Percentiles rank a stretch among this genome's conserved stretches.
Evolutionary conservation across 345 rosid genomes (phyloP).

Genomic region (Excoecaria cochinchinensis): DNA sequence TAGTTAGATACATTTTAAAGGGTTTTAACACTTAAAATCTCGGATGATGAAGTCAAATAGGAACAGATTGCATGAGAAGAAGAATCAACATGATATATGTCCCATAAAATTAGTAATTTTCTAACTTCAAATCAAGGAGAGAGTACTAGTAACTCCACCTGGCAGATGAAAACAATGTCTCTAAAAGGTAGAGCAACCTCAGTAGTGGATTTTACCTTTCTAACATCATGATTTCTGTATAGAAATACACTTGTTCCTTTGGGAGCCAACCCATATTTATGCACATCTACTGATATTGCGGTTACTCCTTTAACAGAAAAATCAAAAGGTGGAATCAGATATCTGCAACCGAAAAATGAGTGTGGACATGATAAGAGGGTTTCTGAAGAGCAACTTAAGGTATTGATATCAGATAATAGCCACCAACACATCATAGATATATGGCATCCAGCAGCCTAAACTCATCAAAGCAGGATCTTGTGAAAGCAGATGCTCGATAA

Average conservation of each 20-base stretch:
- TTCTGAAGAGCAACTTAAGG: slow-evolving; percentile 5
- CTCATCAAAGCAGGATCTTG: not conserved
- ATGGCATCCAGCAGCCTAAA: not conserved
- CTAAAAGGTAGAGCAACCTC: not conserved
- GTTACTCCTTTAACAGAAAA: slow-evolving; percentile 86
- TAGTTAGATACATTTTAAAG: not conserved
- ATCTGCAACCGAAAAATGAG: slow-evolving; percentile 42
- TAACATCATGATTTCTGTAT: slow-evolving; percentile 90
- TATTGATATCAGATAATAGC: not conserved
- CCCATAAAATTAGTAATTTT: not conserved
- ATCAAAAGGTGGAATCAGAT: slow-evolving; percentile 82
- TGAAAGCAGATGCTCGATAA: too few species aligned
- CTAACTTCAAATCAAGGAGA: slow-evolving; percentile 5
- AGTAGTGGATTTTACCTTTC: slow-evolving; percentile 56
- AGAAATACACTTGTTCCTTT: slow-evolving; percentile 92
- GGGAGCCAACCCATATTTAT: slow-evolving; percentile 94
- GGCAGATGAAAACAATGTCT: not conserved
- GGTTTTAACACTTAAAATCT: not conserved
- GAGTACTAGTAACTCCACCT: not conserved
- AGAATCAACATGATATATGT: not conserved
- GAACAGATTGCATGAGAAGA: not conserved
- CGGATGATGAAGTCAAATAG: not conserved
- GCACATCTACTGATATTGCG: slow-evolving; percentile 86
- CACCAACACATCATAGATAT: not conserved
- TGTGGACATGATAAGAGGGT: not conserved